Base-by-base conservation (phyloP, 176 grass and related monocot species). In the Panicum miliaceum region DNA sequence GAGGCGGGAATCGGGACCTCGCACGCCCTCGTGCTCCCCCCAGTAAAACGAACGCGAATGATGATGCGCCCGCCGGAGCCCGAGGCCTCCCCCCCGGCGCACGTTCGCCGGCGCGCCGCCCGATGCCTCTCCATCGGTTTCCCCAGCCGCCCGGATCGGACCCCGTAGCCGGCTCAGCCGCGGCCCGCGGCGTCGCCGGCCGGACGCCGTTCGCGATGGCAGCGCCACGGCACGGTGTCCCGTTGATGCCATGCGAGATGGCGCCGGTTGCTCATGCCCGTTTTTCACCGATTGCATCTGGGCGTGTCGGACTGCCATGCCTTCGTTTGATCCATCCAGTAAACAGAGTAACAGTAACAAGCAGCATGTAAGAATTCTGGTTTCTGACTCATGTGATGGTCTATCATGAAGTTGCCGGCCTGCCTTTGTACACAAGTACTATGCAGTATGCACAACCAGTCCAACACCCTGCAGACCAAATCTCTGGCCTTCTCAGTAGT, bases 1-100 rank as follows among this genome's bases (percentile, higher is more conserved):
- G 53, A 82, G 62, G 32, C 16, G 51, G 47, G 7, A 20, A 27
- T 51, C 2, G 53, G 3, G 35, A 68, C 37, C 53, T 57, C 68
- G 48, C 71, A 68, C 79, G 79, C 72, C 86, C 80, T 88, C 81
- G 86, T 84, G 81, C 73, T 78, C 74, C 41, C 5, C 5, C 29
- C 22, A 61, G 57, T 27, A 38, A 81, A 37, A 52, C 6, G 23
- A 45, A 56, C 36, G 76, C 87, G 37, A 88, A 66, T 84, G 75
- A 65, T 84, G 73, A 79, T 79, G 86, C 81, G 56, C 36, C 54
- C 68, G 60, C 27, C 69, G 68, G 82, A 58, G 61, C 18, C 88
- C 71, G 77, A 85, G 70, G 82, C 69, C 61, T 32, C 1, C 29
- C 29, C 29, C 18, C 47, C 50, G n/a, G 8, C 45, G 77, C 87